Base-by-base conservation (phyloP, 1,139 yeast species). In the Yamadazyma spencermartinsiae region DNA sequence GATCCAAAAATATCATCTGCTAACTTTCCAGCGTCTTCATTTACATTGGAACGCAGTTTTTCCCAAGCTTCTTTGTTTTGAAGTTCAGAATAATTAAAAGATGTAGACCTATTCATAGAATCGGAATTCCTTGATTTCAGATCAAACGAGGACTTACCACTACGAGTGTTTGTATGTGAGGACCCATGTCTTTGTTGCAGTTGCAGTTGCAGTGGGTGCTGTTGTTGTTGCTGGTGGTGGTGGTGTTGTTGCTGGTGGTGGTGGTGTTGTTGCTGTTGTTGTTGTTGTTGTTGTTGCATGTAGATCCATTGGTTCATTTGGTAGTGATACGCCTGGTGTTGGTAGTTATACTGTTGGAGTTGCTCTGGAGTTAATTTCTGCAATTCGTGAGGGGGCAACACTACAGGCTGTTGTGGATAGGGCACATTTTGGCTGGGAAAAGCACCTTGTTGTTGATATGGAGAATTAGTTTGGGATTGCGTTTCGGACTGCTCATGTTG, bases 31-130 rank as follows among this genome's bases (percentile, higher is more conserved):
- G 76, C 70, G 37, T 61, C 56, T 28, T 44, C 49, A 31, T 56
- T 56, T 9, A 51, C 51, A n/a, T 42, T 45, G 1, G 51, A 38
- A 13, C 48, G 38, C 30, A 37, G 44, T n/a, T 33, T 50, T 43
- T 65, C 64, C 75, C 75, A 68, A 0, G 74, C 71, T 41, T 69
- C 74, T 35, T 61, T 62, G 36, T 49, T 55, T 24, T 60, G 63
- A 31, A 59, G 59, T 15, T 58, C 60, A 6, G 32, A 29, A 28
- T 28, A 28, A 16, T 10, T 16, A 16, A 25, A n/a, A 13, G 12
- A 14, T 2, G 28, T 10, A 11, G 34, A 13, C 23, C 25, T 12
- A 16, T 28, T 20, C 31, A 28, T 28, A 5, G 31, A 28, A 14
- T 28, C 20, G 11, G n/a, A 9, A 24, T 5, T 6, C 9, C 20